These are phyloP conservation scores for Russula emetica DNA, from an alignment of 768 basidiomycete species.

Conservation along the genomic window DNA sequence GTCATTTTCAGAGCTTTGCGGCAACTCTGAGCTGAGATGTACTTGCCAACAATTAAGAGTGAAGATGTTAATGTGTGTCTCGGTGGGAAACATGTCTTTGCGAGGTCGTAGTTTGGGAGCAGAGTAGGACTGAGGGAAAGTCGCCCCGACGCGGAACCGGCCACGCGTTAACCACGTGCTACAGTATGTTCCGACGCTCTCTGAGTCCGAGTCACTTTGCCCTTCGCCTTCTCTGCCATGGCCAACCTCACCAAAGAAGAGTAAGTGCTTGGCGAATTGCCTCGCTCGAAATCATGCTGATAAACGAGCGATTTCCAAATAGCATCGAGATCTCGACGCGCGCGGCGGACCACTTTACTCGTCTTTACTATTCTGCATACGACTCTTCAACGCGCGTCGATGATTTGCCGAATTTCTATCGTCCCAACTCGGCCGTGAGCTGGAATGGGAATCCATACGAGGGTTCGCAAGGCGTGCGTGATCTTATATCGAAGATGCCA, in stretches of 20 bases:
- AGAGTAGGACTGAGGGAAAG: no score
- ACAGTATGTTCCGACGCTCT: background rate
- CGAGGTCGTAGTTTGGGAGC: background rate
- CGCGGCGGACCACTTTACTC: constrained; percentile 78
- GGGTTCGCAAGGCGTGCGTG: constrained; percentile 62
- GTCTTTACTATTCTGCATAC: constrained; percentile 77
- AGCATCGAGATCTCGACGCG: constrained; percentile 84
- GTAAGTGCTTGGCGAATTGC: constrained; percentile 28
- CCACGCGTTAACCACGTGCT: constrained; percentile 5
- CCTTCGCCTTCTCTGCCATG: constrained; percentile 26
- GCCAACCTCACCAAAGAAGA: constrained; percentile 37
- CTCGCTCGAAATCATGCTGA: background rate
- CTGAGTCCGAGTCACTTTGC: background rate
- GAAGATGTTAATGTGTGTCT: constrained; percentile 54
- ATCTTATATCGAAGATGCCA: constrained; percentile 69
- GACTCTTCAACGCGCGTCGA: constrained; percentile 73
- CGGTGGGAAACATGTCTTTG: constrained; percentile 31
- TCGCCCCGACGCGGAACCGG: background rate
- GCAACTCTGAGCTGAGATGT: background rate
- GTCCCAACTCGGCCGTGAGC: constrained; percentile 65
- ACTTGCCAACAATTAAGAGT: constrained; percentile 76
- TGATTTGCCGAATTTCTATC: constrained; percentile 79
- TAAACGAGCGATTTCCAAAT: constrained; percentile 8
- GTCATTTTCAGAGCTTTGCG: background rate
- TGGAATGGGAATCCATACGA: constrained; percentile 85